phyloP scores from a whole-genome alignment of 2,329 filamentous ascomycete genomes.

The Trichoderma harzianum region DNA sequence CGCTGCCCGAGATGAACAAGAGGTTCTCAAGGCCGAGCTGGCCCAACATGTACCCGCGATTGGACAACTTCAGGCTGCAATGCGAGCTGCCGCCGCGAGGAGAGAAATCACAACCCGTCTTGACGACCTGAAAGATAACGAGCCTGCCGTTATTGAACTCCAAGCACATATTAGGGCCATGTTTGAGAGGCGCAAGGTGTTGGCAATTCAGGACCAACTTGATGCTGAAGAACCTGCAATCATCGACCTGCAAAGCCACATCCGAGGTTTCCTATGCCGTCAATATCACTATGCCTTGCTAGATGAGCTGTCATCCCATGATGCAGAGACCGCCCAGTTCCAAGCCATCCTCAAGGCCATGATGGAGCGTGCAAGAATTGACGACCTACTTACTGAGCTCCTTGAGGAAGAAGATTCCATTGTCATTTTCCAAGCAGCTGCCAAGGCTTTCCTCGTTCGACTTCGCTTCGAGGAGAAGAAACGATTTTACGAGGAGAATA shows the following conservation, averaged over 20 bases:
- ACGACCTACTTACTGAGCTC: constrained; percentile 69
- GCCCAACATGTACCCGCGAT: constrained; percentile 42
- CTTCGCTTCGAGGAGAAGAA: constrained; percentile 78
- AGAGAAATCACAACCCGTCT: constrained; percentile 47
- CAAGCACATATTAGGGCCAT: constrained; percentile 62
- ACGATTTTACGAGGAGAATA: constrained; percentile 88
- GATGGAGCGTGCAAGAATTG: constrained; percentile 71
- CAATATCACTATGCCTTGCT: constrained; percentile 60
- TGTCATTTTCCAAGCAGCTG: constrained; percentile 68
- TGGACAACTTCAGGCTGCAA: constrained; percentile 48
- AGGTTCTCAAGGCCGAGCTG: constrained; percentile 48
- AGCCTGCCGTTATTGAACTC: constrained; percentile 46
- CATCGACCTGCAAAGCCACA: constrained; percentile 61
- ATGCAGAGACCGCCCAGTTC: constrained; percentile 63
- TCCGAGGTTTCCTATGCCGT: constrained; percentile 63
- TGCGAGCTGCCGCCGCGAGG: constrained; percentile 54
- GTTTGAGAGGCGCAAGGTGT: constrained; percentile 51
- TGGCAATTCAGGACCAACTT: constrained; percentile 52
- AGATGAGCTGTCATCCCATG: constrained; percentile 65
- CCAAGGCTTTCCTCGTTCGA: constrained; percentile 71
- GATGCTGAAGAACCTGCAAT: constrained; percentile 56
- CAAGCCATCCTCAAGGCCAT: constrained; percentile 78
- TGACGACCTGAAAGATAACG: constrained; percentile 45
- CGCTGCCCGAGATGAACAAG: constrained; percentile 43
- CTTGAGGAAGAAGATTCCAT: constrained; percentile 80